Evolutionary conservation across 495 filamentous ascomycete genomes (phyloP).

Genomic region (Glutinoglossum americanum): DNA sequence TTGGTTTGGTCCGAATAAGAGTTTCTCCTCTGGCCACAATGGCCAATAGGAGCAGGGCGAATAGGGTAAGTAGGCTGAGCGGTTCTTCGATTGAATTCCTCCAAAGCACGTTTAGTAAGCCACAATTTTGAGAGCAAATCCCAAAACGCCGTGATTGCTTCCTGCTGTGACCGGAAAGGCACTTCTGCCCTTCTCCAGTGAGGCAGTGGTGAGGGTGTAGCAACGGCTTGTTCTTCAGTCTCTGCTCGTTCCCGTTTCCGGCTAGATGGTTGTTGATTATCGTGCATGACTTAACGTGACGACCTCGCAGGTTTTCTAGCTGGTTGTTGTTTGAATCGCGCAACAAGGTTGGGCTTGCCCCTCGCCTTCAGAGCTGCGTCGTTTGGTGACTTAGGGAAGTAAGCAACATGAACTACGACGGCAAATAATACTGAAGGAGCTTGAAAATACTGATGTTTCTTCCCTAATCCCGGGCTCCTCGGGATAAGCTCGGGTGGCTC

Average conservation of each 20-base stretch:
- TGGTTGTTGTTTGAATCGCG: too few species aligned
- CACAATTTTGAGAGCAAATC: conserved; percentile 1
- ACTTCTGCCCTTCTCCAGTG: background rate
- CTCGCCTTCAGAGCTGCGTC: too few species aligned
- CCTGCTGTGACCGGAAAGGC: background rate
- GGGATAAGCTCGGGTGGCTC: too few species aligned
- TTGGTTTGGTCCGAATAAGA: background rate
- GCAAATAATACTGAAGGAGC: too few species aligned
- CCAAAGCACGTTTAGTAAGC: conserved; percentile 1
- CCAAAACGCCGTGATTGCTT: conserved; percentile 2
- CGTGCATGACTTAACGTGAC: too few species aligned
- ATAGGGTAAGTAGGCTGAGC: background rate
- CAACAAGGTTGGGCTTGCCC: too few species aligned
- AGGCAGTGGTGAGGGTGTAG: background rate
- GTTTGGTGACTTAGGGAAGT: too few species aligned
- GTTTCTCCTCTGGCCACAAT: background rate
- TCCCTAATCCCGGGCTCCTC: too few species aligned
- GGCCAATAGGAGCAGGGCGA: background rate
- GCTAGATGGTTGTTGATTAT: background rate
- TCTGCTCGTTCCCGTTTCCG: background rate
- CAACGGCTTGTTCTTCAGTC: background rate
- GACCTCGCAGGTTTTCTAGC: too few species aligned
- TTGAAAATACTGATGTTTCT: too few species aligned
- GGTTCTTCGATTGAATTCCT: conserved; percentile 4
- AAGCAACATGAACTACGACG: too few species aligned